Conservation (phyloP, 805 yeast genomes). For the Hanseniaspora mollemarum region DNA sequence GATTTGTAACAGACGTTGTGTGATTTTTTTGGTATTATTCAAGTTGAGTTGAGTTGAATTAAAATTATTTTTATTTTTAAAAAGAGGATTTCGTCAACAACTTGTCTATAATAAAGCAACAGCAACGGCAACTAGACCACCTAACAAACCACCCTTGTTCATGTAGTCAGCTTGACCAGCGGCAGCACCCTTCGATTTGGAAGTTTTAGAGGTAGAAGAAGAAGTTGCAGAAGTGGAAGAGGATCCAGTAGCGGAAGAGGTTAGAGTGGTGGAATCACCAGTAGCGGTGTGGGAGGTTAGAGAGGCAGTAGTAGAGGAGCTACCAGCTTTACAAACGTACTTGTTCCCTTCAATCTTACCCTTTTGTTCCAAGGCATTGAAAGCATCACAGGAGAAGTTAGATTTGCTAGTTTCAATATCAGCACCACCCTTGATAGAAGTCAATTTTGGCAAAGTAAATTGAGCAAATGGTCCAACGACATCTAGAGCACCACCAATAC, state of each 20-base stretch:
- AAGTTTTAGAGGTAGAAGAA: constrained; percentile 25
- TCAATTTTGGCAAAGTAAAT: constrained; percentile 63
- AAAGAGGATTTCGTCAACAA: no score
- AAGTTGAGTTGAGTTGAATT: not conserved
- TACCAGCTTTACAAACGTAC: constrained; percentile 61
- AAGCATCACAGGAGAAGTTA: constrained; percentile 69
- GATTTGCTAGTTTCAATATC: constrained; percentile 56
- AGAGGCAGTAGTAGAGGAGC: constrained; percentile 38
- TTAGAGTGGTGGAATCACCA: constrained; percentile 24
- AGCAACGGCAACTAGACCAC: constrained; percentile 40
- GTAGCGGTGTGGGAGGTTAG: constrained; percentile 27
- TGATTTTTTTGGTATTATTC: not conserved
- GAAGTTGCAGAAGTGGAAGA: constrained; percentile 35
- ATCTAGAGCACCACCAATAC: constrained; percentile 81
- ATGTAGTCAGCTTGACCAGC: constrained; percentile 22
- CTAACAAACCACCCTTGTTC: constrained; percentile 36
- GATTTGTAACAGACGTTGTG: not conserved
- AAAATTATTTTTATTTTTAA: no score
- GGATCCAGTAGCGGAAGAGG: constrained; percentile 24
- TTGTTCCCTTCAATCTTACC: constrained; percentile 88
- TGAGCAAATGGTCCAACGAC: constrained; percentile 69
- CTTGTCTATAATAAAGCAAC: constrained; percentile 42
- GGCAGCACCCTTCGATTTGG: constrained; percentile 30
- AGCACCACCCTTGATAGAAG: constrained; percentile 87
- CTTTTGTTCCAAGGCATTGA: constrained; percentile 56